Evolutionary conservation across 1,284 basidiomycete species (phyloP).

Genomic region (Lentinus polychrous): DNA sequence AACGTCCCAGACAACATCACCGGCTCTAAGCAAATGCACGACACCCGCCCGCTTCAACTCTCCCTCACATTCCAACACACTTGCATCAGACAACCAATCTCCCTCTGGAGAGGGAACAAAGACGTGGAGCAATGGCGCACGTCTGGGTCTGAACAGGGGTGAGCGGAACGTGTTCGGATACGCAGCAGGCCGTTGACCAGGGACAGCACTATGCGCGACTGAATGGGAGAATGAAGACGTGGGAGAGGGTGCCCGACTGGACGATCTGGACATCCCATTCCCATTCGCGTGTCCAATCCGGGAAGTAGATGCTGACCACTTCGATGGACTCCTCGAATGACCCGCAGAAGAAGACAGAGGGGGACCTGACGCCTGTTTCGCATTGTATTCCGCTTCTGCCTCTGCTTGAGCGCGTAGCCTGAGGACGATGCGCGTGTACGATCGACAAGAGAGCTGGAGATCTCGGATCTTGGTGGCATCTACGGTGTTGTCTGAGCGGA

Average conservation of each 20-base stretch:
- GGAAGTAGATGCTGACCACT: slow-evolving; percentile 5
- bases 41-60: slow-evolving; percentile 66
- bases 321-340: slow-evolving; percentile 10
- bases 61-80: slow-evolving; percentile 70
- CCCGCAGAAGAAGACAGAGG: slow-evolving; percentile 5
- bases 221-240: slow-evolving; percentile 38
- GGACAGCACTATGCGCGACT: slow-evolving; percentile 17
- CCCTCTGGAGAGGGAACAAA: slow-evolving; percentile 79
- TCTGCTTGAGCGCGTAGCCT: slow-evolving; percentile 72
- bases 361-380: slow-evolving; percentile 19
- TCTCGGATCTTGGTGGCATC: slow-evolving; percentile 36
- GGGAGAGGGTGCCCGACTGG: slow-evolving; percentile 62
- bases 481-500: slow-evolving; percentile 32
- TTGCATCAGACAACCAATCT: slow-evolving; percentile 73
- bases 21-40: slow-evolving; percentile 50
- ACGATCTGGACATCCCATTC: slow-evolving; percentile 27
- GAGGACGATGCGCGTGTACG: slow-evolving; percentile 69
- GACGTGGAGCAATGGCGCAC: slow-evolving; percentile 68
- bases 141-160: slow-evolving; percentile 56
- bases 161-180: slow-evolving; percentile 43
- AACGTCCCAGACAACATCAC: slow-evolving; percentile 78
- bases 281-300: slow-evolving; percentile 12
- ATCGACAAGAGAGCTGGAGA: slow-evolving; percentile 40
- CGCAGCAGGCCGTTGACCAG: slow-evolving; percentile 6
- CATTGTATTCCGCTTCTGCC: slow-evolving; percentile 29